Evolutionary conservation across 2,329 filamentous ascomycete species (phyloP).

Genomic region (Colletotrichum filicis): DNA sequence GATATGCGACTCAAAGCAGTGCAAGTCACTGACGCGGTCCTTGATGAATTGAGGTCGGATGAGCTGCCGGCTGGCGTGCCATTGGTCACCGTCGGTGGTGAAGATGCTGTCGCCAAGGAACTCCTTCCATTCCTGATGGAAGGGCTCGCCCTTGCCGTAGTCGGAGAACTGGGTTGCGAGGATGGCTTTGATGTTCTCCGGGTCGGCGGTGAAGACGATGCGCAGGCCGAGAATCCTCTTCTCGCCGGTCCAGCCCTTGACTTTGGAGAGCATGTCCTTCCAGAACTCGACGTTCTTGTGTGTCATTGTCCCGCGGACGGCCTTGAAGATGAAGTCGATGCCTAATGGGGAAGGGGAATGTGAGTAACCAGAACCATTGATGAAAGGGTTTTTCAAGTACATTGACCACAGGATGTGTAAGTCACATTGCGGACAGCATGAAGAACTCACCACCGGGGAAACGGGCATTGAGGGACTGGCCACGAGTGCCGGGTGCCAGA

Average conservation of each 20-base stretch:
- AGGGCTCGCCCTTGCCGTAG: constrained; percentile 83
- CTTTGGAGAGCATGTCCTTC: constrained; percentile 59
- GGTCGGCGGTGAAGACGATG: constrained; percentile 81
- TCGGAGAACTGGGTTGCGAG: constrained; percentile 87
- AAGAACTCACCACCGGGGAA: constrained; percentile 57
- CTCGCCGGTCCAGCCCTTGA: constrained; percentile 69
- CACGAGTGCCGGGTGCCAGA: constrained; percentile 53
- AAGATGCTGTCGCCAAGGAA: constrained; percentile 84
- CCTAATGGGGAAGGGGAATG: constrained; percentile 48
- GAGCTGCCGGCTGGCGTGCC: constrained; percentile 84
- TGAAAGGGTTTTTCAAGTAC: background rate
- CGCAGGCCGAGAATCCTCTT: constrained; percentile 63
- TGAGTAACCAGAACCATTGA: background rate
- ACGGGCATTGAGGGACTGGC: constrained; percentile 47
- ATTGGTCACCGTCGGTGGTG: constrained; percentile 80
- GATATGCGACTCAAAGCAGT: constrained; percentile 84
- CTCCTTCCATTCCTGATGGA: constrained; percentile 79
- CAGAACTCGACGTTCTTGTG: constrained; percentile 73
- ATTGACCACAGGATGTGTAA: background rate
- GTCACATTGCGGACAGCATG: background rate
- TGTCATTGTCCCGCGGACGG: constrained; percentile 61
- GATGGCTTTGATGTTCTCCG: constrained; percentile 91
- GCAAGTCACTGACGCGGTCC: constrained; percentile 83
- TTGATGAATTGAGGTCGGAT: constrained; percentile 89
- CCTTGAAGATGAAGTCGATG: constrained; percentile 71